Conservation (phyloP, 352 stramenopile species). For the Phytopythium ostracodes region DNA sequence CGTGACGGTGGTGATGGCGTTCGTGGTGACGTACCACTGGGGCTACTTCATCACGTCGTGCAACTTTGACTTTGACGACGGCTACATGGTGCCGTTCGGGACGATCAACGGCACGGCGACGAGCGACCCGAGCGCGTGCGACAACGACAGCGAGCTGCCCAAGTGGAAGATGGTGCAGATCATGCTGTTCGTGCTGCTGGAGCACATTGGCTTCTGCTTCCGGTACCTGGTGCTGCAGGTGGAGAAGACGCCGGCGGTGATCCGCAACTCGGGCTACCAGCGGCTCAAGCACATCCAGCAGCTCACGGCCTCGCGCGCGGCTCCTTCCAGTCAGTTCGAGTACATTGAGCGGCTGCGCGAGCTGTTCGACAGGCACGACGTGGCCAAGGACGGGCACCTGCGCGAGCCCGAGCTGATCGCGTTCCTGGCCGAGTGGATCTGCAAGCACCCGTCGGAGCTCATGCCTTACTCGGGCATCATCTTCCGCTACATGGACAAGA, state of each 20-base stretch:
- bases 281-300: constrained; percentile 81
- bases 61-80: constrained; percentile 68
- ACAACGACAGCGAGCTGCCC: constrained; percentile 33
- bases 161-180: constrained; percentile 79
- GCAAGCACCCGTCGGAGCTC: constrained; percentile 76
- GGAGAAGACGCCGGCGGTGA: constrained; percentile 68
- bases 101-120: constrained; percentile 35
- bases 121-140: constrained; percentile 29
- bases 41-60: constrained; percentile 73
- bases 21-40: constrained; percentile 84
- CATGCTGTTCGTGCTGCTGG: constrained; percentile 74
- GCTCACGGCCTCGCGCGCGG: constrained; percentile 50
- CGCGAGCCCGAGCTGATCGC: constrained; percentile 62
- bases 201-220: constrained; percentile 80
- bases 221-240: constrained; percentile 81
- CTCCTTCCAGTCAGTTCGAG: constrained; percentile 69
- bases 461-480: constrained; percentile 77
- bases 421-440: constrained; percentile 81
- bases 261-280: constrained; percentile 68
- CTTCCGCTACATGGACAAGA: constrained; percentile 89
- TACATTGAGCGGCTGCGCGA: constrained; percentile 78
- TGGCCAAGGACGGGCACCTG: constrained; percentile 59
- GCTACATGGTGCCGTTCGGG: constrained; percentile 74
- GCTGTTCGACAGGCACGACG: constrained; percentile 80
- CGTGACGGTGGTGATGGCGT: constrained; percentile 74